These are phyloP conservation scores for Diaporthe caulivora DNA, from an alignment of 2,329 filamentous ascomycete species.

Conservation along the genomic window DNA sequence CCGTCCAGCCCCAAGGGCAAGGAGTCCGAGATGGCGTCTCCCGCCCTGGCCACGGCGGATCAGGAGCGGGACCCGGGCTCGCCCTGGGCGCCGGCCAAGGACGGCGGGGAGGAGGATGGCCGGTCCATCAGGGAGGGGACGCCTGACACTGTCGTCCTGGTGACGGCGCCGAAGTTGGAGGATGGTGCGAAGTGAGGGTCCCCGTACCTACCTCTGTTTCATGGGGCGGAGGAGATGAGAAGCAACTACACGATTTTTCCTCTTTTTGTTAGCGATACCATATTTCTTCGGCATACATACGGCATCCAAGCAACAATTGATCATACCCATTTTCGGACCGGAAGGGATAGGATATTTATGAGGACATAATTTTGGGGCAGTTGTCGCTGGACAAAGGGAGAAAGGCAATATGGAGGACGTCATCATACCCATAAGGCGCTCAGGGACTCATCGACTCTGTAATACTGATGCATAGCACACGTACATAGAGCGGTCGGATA, in stretches of 20 bases:
- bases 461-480: constrained; percentile 7
- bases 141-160: constrained; percentile 36
- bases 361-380: neutral
- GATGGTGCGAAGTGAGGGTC: neutral
- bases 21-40: constrained; percentile 6
- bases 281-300: neutral
- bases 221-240: neutral
- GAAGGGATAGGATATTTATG: neutral
- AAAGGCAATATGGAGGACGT: neutral
- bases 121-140: constrained; percentile 17
- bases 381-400: neutral
- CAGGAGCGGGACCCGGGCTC: neutral
- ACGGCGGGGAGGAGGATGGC: neutral
- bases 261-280: constrained; percentile 34
- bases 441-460: neutral
- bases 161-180: constrained; percentile 29
- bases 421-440: neutral
- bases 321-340: neutral
- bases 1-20: constrained; percentile 39
- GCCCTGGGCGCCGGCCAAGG: neutral
- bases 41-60: neutral
- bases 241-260: neutral
- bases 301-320: constrained; percentile 22
- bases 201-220: neutral
- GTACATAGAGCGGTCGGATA: neutral